Evolutionary conservation across 352 stramenopile species (phyloP).

Genomic region (Pythium brassicae): DNA sequence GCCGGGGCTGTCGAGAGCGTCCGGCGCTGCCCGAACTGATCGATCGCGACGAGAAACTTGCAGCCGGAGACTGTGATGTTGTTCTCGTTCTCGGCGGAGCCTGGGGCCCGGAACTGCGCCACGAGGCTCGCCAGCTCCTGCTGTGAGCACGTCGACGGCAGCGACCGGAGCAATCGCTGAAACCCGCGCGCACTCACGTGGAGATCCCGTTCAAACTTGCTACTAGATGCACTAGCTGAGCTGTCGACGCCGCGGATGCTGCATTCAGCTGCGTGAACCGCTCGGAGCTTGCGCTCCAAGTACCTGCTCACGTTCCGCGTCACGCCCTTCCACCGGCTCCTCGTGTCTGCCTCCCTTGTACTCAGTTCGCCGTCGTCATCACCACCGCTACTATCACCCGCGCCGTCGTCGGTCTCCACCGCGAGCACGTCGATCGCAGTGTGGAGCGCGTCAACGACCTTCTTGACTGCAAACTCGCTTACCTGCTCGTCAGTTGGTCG

Average conservation of each 20-base stretch:
- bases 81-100: too few species aligned
- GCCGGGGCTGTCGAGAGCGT: conserved; percentile 17
- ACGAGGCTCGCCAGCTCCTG: conserved; percentile 26
- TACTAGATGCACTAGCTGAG: neutral
- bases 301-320: conserved; percentile 43
- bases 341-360: neutral
- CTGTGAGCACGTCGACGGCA: conserved; percentile 38
- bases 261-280: conserved; percentile 13
- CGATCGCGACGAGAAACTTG: conserved; percentile 31
- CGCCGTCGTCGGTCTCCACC: conserved; percentile 1
- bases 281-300: conserved; percentile 27
- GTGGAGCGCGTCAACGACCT: conserved; percentile 46
- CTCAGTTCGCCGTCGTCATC: conserved; percentile 9
- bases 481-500: conserved; percentile 19
- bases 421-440: conserved; percentile 13
- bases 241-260: neutral
- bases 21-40: conserved; percentile 28
- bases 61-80: conserved; percentile 20
- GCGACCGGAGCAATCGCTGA: conserved; percentile 28
- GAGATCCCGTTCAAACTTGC: conserved; percentile 4
- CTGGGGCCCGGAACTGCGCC: conserved; percentile 12
- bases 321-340: conserved; percentile 34
- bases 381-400: neutral
- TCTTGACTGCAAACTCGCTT: conserved; percentile 45
- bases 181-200: conserved; percentile 31